Conservation (phyloP, 495 filamentous ascomycete genomes). For the Clohesyomyces aquaticus region DNA sequence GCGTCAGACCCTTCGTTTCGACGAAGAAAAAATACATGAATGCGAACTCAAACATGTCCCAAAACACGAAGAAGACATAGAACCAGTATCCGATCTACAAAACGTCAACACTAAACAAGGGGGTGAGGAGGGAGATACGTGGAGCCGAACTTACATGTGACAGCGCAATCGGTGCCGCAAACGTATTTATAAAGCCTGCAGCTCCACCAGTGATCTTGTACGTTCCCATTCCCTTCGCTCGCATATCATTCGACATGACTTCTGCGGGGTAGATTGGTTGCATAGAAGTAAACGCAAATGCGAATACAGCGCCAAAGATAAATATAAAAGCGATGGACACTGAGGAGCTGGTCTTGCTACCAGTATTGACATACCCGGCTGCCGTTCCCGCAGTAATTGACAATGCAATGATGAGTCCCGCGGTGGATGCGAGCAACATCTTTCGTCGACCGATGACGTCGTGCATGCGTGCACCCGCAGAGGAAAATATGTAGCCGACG, state of each 20-base stretch:
- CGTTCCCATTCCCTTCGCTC: slow-evolving; percentile 40
- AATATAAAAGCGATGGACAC: slow-evolving; percentile 34
- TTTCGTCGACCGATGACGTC: slow-evolving; percentile 38
- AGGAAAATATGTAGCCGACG: slow-evolving; percentile 33
- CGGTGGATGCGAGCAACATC: slow-evolving; percentile 35
- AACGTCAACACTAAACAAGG: slow-evolving; percentile 2
- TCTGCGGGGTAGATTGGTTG: slow-evolving; percentile 38
- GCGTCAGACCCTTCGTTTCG: slow-evolving; percentile 35
- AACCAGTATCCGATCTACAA: slow-evolving; percentile 39
- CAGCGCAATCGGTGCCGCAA: slow-evolving; percentile 25
- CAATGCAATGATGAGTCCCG: slow-evolving; percentile 28
- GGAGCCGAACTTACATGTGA: slow-evolving; percentile 13
- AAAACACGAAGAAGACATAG: slow-evolving; percentile 42
- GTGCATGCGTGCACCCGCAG: slow-evolving; percentile 34
- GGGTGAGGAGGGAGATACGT: neutral
- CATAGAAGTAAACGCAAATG: slow-evolving; percentile 26
- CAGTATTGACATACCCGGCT: slow-evolving; percentile 32
- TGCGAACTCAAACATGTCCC: slow-evolving; percentile 34
- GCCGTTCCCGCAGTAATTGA: slow-evolving; percentile 34
- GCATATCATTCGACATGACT: slow-evolving; percentile 34
- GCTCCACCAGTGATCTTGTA: slow-evolving; percentile 34
- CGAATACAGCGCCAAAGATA: slow-evolving; percentile 33
- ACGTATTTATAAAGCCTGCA: slow-evolving; percentile 35
- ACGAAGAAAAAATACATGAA: slow-evolving; percentile 40
- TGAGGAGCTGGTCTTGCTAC: slow-evolving; percentile 12